These are phyloP conservation scores for Schoenoplectus triqueter DNA, from an alignment of 202 grass and related monocot species.

Conservation along the genomic window DNA sequence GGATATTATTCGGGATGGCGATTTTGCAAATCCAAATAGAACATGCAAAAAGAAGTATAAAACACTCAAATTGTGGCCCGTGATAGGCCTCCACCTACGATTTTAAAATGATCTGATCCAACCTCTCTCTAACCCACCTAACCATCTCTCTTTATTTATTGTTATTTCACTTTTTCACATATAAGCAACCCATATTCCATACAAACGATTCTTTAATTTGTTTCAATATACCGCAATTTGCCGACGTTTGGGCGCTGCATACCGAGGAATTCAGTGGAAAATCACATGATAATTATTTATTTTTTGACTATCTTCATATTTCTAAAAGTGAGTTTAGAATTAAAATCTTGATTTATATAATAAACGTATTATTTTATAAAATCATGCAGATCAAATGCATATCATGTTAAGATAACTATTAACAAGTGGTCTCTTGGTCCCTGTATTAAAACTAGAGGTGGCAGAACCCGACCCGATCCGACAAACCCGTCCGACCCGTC, in stretches of 20 bases:
- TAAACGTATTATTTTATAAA: too few relatives aligned
- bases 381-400: too few relatives aligned
- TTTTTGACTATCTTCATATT: background rate
- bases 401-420: too few relatives aligned
- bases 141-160: slow-evolving; percentile 35
- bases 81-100: slow-evolving; percentile 4
- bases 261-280: background rate
- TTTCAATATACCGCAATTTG: background rate
- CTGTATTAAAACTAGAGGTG: too few relatives aligned
- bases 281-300: background rate
- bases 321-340: background rate
- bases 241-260: background rate
- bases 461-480: too few relatives aligned
- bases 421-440: too few relatives aligned
- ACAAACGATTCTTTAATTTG: background rate
- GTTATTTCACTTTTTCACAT: slow-evolving; percentile 30
- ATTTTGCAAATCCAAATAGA: slow-evolving; percentile 20
- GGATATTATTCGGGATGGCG: background rate
- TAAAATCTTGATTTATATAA: background rate
- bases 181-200: slow-evolving; percentile 35
- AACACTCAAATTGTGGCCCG: slow-evolving; percentile 3
- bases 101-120: slow-evolving; percentile 28
- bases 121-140: slow-evolving; percentile 22
- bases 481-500: too few relatives aligned
- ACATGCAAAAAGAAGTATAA: background rate